Base-by-base conservation (phyloP, 306 rosid species). In the Begonia masoniana region DNA sequence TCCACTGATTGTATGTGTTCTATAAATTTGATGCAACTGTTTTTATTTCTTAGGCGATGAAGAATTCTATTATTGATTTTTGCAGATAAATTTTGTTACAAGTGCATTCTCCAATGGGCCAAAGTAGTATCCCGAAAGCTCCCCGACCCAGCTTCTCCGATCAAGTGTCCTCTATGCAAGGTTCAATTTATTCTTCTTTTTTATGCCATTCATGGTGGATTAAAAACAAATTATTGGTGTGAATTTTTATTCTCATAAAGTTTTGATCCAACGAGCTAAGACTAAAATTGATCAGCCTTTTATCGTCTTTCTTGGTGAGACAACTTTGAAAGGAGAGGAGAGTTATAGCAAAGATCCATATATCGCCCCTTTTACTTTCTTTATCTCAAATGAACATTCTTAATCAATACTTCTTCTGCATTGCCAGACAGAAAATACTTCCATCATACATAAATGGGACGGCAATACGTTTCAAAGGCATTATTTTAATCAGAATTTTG, bases 131-230 rank as follows among this genome's bases (percentile, higher is more conserved):
- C 85, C 53, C 55, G 66, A 57, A 85, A 82, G 70, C 80, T 57
- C 54, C 63, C 60, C 47, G 41, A 57, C 68, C 55, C 73, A 13
- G 68, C 68, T 60, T 58, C 87, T 46, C 78, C 78, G 43, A 71
- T 89, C 8, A 82, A 76, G 57, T 89, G 97, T 53, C 97, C 97
- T 54, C 81, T 85, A 41, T 89, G 97, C 83, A 89, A 89, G 95
- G 97, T 85, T 68, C 49, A 63, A 10, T 67, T 31, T 7, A 16
- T 59, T 57, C 19, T 17, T 17, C 19, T 17, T 10, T 48, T 58
- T 54, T 53, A 10, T 56, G 14, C 41, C 48, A 16, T 45, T 75
- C 39, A 31, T 31, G 39, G 7, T 31, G 39, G 39, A 31, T 31
- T 7, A 31, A 31, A 31, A 31, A 31, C 39, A 31, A 31, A 31